These are phyloP conservation scores for Eucalyptus marginata DNA, from an alignment of 345 rosid genomes.

Conservation along the genomic window DNA sequence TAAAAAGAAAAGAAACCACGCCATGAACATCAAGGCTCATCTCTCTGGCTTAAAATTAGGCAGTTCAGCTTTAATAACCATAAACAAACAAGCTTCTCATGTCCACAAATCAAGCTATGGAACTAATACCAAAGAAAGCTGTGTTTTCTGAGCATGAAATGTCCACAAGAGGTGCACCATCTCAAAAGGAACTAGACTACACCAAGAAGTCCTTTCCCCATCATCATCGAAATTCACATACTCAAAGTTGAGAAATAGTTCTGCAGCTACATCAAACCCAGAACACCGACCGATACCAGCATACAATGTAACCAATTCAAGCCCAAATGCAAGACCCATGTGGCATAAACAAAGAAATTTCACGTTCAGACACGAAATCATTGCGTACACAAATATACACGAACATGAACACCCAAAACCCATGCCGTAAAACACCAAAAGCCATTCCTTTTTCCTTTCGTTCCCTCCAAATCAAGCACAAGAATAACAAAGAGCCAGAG, in stretches of 20 bases:
- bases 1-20: background rate
- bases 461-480: background rate
- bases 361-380: background rate
- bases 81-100: background rate
- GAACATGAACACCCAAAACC: background rate
- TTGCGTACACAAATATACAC: background rate
- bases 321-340: background rate
- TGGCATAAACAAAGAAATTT: background rate
- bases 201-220: background rate
- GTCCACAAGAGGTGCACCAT: background rate
- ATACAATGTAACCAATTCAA: background rate
- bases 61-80: background rate
- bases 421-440: background rate
- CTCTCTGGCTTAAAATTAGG: background rate
- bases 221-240: background rate
- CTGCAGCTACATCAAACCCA: background rate
- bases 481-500: background rate
- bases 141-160: background rate
- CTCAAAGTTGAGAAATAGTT: background rate
- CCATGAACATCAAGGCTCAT: background rate
- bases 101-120: background rate
- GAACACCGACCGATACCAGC: background rate
- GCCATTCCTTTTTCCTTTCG: background rate
- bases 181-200: background rate
- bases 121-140: background rate